Percentiles rank a stretch among this genome's conserved stretches.
Evolutionary conservation across 2,329 filamentous ascomycete genomes (phyloP).

Genomic region (Colletotrichum sp.): DNA sequence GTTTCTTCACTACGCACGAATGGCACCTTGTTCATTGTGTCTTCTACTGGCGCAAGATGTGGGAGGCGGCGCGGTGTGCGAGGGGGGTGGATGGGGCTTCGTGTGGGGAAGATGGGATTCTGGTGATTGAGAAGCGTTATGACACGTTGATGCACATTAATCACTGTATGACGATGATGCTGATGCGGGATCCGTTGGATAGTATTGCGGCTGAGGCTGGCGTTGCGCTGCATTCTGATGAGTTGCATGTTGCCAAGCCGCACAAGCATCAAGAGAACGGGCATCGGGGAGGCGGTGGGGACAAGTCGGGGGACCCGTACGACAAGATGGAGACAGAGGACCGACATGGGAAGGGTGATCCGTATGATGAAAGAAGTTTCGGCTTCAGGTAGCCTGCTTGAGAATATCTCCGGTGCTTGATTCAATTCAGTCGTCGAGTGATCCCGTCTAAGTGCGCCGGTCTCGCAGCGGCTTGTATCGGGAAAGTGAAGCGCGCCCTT

Average conservation of each 20-base stretch:
- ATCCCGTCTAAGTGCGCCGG: neutral
- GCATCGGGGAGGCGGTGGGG: neutral
- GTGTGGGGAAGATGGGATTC: neutral
- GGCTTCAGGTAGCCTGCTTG: neutral
- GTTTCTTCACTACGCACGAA: constrained; percentile 23
- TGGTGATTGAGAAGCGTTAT: constrained; percentile 1
- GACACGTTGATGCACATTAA: constrained; percentile 9
- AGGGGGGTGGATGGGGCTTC: neutral
- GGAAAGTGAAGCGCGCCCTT: neutral
- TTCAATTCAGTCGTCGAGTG: neutral
- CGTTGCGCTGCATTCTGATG: constrained; percentile 3
- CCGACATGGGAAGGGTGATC: neutral
- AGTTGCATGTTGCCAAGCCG: constrained; percentile 1
- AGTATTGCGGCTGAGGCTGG: neutral
- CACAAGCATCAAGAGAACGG: neutral
- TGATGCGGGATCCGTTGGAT: neutral
- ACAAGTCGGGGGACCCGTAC: neutral
- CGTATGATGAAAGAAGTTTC: neutral
- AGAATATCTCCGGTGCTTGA: neutral
- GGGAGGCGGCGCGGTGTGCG: neutral
- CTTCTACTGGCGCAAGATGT: constrained; percentile 36
- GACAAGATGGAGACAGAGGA: neutral
- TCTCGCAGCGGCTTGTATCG: neutral
- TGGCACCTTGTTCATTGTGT: constrained; percentile 38
- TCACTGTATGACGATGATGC: neutral